Conservation (phyloP, 1,284 basidiomycete genomes). For the Trametes sp. region DNA sequence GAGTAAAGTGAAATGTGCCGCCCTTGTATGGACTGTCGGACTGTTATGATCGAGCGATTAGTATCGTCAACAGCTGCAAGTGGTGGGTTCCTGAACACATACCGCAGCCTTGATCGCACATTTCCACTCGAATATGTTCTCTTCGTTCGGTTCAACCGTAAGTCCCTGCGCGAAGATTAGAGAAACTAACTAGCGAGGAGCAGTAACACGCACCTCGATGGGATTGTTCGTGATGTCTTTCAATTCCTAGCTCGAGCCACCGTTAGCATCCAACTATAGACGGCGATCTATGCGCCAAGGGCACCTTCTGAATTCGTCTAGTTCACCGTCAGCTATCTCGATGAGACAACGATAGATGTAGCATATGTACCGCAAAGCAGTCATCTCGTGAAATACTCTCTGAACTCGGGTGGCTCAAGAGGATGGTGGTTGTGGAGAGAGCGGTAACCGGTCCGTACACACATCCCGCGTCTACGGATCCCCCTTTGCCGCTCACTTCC, state of each 20-base stretch:
- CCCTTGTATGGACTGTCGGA: constrained; percentile 84
- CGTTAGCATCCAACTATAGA: constrained; percentile 27
- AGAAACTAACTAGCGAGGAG: not conserved
- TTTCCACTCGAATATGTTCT: constrained; percentile 82
- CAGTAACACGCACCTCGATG: constrained; percentile 54
- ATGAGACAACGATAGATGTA: constrained; percentile 1
- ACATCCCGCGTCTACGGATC: no score
- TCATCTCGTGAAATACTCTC: constrained; percentile 47
- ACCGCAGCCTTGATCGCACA: constrained; percentile 82
- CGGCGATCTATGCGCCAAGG: constrained; percentile 9
- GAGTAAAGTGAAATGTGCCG: constrained; percentile 81
- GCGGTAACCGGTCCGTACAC: not conserved
- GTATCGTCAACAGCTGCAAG: no score
- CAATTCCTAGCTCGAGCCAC: constrained; percentile 59
- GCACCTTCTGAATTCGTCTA: constrained; percentile 77
- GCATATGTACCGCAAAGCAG: constrained; percentile 60
- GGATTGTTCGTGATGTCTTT: constrained; percentile 65
- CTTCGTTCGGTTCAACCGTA: constrained; percentile 68
- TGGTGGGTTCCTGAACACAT: constrained; percentile 47
- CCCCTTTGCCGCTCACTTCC: no score
- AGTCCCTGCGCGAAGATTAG: constrained; percentile 55
- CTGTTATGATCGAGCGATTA: constrained; percentile 56
- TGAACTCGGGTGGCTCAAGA: not conserved
- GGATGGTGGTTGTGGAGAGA: constrained; percentile 1
- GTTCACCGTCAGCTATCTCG: constrained; percentile 8